Percentiles rank a stretch among this genome's conserved stretches.
Evolutionary conservation across 2,329 filamentous ascomycete species (phyloP).

Genomic region (Xylariales sp.): DNA sequence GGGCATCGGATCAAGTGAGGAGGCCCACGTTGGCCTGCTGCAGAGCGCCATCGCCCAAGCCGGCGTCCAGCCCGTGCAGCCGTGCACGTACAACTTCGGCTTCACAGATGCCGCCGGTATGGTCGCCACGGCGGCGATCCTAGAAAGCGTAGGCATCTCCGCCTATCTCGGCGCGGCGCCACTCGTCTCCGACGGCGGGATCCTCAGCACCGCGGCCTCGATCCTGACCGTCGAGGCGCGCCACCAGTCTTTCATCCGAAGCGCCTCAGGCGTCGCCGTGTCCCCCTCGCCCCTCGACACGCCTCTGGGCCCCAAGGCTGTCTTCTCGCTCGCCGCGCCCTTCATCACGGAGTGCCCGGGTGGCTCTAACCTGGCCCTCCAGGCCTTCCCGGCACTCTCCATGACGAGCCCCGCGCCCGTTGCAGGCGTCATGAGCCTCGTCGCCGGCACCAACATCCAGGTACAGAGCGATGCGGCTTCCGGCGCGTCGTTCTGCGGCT

Average conservation of each 20-base stretch:
- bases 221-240: conserved; percentile 80
- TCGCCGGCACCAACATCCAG: conserved; percentile 57
- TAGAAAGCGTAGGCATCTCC: conserved; percentile 80
- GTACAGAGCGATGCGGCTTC: conserved; percentile 63
- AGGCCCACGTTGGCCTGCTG: conserved; percentile 69
- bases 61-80: conserved; percentile 73
- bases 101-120: conserved; percentile 74
- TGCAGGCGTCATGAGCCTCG: conserved; percentile 53
- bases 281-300: conserved; percentile 78
- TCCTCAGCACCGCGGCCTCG: conserved; percentile 74
- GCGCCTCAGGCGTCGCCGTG: conserved; percentile 66
- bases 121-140: conserved; percentile 75
- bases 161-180: conserved; percentile 79
- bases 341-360: conserved; percentile 79
- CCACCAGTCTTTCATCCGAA: conserved; percentile 78
- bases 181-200: conserved; percentile 67
- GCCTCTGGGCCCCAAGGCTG: conserved; percentile 72
- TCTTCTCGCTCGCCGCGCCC: conserved; percentile 78
- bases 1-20: conserved; percentile 71
- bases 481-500: conserved; percentile 71
- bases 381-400: conserved; percentile 69
- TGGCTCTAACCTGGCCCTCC: conserved; percentile 72
- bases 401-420: conserved; percentile 60
- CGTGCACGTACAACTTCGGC: conserved; percentile 78
- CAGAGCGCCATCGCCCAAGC: conserved; percentile 70